Conservation (phyloP, 306 rosid species). For the Cercis canadensis region DNA sequence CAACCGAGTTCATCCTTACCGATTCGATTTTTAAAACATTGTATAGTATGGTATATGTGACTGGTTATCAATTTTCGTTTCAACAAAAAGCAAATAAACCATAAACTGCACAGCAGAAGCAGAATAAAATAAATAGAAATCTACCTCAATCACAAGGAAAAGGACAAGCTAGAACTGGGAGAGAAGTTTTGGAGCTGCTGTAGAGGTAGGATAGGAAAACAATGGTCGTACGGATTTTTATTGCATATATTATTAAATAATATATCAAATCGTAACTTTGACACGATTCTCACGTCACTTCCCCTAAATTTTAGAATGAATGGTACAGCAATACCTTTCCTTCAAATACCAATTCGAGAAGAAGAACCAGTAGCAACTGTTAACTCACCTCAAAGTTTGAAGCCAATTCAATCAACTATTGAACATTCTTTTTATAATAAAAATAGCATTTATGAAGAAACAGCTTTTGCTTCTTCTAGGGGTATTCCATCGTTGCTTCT, state of each 20-base stretch:
- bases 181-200: slow-evolving; percentile 7
- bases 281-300: slow-evolving; percentile 50
- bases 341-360: slow-evolving; percentile 10
- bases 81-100: too few species aligned
- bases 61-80: too few species aligned
- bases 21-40: too few species aligned
- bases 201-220: slow-evolving; percentile 1
- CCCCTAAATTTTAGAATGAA: slow-evolving; percentile 40
- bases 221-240: slow-evolving; percentile 42
- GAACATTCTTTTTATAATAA: neutral
- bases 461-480: too few species aligned
- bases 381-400: neutral
- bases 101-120: too few species aligned
- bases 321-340: slow-evolving; percentile 4
- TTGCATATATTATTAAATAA: neutral
- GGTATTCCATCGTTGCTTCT: too few species aligned
- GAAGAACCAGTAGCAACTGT: neutral
- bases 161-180: neutral
- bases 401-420: too few species aligned
- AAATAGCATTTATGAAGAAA: too few species aligned
- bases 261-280: slow-evolving; percentile 24
- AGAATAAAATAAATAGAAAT: too few species aligned
- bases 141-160: neutral
- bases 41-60: too few species aligned
- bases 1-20: too few species aligned